A percentile compares a stretch with the other conserved stretches of the same genome.
phyloP scores from a whole-genome alignment of 2,329 filamentous ascomycete genomes.

The Aaosphaeria pasadenensis region DNA sequence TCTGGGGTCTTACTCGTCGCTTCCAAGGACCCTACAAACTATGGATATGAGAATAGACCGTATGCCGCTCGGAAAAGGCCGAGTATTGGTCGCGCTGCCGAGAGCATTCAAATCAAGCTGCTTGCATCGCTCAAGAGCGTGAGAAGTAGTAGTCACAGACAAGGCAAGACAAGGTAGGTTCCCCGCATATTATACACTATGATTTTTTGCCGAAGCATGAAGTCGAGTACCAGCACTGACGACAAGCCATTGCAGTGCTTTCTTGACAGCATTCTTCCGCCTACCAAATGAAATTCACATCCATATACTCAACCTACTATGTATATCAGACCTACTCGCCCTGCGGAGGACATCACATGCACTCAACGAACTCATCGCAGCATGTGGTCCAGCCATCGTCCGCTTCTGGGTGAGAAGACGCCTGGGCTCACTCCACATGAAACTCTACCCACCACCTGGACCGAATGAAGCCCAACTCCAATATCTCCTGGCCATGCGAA shows the following conservation, averaged over 20 bases:
- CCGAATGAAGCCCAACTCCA: constrained; percentile 28
- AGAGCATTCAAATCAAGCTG: constrained; percentile 28
- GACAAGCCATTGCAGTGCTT: constrained; percentile 13
- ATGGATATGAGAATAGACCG: not conserved
- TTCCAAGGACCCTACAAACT: not conserved
- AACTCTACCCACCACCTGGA: constrained; percentile 32
- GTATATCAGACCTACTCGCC: constrained; percentile 31
- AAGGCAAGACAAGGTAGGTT: constrained; percentile 23
- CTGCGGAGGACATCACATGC: constrained; percentile 28
- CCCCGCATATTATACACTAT: not conserved
- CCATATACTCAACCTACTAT: constrained; percentile 31
- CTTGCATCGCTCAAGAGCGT: constrained; percentile 30
- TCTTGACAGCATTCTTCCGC: constrained; percentile 29
- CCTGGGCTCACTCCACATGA: constrained; percentile 30
- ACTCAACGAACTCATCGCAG: constrained; percentile 27
- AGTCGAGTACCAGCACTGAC: constrained; percentile 2
- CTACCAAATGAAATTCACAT: constrained; percentile 35
- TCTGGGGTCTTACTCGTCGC: constrained; percentile 9
- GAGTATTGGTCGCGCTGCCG: constrained; percentile 30
- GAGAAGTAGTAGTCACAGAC: constrained; percentile 19
- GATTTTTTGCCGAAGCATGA: not conserved
- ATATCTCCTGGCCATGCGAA: constrained; percentile 33
- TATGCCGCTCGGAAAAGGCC: constrained; percentile 22
- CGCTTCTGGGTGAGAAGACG: constrained; percentile 33
- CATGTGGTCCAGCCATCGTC: constrained; percentile 31